Evolutionary conservation across 1,284 basidiomycete genomes (phyloP), one percentile per base, ranked within the genome.

Genomic region (Xerocomus amazonicus): DNA sequence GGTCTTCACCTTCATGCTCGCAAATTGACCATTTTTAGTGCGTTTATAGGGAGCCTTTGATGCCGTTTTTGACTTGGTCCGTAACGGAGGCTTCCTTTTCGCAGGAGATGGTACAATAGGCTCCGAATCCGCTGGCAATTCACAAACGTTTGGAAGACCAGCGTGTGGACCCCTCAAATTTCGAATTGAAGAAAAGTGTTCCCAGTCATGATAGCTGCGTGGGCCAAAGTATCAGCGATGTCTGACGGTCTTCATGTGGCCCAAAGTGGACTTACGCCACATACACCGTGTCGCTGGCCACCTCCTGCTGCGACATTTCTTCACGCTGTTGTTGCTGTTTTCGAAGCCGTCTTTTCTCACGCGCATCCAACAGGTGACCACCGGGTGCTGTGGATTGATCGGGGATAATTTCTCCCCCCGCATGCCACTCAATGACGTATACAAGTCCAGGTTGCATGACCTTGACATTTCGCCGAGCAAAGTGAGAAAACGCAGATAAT

Each of bases 171-270:
- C 92, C n/a, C 76, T 76, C 31, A 92, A 70, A 65, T 90, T 93
- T 35, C 92, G 86, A 46, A 95, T 87, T 17, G 88, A 91, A n/a
- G 90, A 92, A 64, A 94, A 95, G 66, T 95, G 92, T 63, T 95
- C 90, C 90, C 90, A 94, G 60, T 92, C 90, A 62, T 94, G 88
- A 63, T 93, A 93, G 31, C 88, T 90, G 59, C 14, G 43, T 23
- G 34, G 23, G 13, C 40, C 50, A 37, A 16, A 45, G 43, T 32
- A 46, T 65, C 31, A 58, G 39, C 13, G 38, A 38, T 17, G 23
- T 28, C 17, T 12, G 29, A 16, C 27, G 48, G 56, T 38, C 19
- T 26, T 47, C 50, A 54, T 61, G 48, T 50, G 41, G 54, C 55
- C 19, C 35, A 42, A 23, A 7, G 23, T 47, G 19, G 10, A 86